phyloP scores from a whole-genome alignment of 495 filamentous ascomycete species.

The Pyronema domesticum region DNA sequence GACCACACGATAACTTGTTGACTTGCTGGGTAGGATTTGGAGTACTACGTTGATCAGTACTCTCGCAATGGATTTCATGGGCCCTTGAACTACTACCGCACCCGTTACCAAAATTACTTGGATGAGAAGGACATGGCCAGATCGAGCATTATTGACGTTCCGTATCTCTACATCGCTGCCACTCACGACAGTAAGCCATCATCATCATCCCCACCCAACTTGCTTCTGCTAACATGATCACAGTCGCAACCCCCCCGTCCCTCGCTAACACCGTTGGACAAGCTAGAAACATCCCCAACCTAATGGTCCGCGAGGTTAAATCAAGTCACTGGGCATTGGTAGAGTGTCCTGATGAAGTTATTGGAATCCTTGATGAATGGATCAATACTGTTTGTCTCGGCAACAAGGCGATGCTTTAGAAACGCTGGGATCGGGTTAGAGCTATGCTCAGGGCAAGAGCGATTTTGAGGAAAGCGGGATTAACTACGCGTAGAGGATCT shows the following conservation, averaged over 20 bases:
- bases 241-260: slow-evolving; percentile 41
- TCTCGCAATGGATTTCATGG: slow-evolving; percentile 54
- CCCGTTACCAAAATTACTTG: slow-evolving; percentile 47
- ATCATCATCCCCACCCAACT: not conserved
- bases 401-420: slow-evolving; percentile 8
- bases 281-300: slow-evolving; percentile 41
- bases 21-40: slow-evolving; percentile 38
- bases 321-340: slow-evolving; percentile 53
- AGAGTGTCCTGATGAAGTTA: slow-evolving; percentile 42
- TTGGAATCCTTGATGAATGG: slow-evolving; percentile 15
- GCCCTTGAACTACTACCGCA: slow-evolving; percentile 55
- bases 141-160: slow-evolving; percentile 26
- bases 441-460: too few relatives aligned
- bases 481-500: too few relatives aligned
- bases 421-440: not conserved
- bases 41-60: slow-evolving; percentile 58
- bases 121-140: slow-evolving; percentile 44
- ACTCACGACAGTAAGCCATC: slow-evolving; percentile 34
- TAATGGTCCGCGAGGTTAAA: slow-evolving; percentile 41
- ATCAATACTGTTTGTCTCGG: slow-evolving; percentile 13
- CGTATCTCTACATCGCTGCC: slow-evolving; percentile 57
- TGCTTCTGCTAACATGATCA: not conserved
- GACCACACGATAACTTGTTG: not conserved
- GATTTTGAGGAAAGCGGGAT: too few relatives aligned
- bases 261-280: slow-evolving; percentile 42